Conservation (phyloP, 768 basidiomycete genomes). For the Favolaschia claudopus region DNA sequence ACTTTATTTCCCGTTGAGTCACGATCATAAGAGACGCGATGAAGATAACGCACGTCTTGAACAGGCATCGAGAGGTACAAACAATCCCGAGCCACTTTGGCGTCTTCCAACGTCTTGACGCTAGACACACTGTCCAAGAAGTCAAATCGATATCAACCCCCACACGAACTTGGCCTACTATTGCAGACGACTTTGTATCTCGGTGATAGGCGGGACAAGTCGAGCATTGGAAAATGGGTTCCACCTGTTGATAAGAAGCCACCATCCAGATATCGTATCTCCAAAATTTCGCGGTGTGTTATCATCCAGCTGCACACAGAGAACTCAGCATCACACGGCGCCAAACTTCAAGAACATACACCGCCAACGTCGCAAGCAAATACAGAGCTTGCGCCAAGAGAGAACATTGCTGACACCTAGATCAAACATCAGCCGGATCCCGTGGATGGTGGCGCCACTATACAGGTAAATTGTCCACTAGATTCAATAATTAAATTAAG, state of each 20-base stretch:
- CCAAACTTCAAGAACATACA: slow-evolving; percentile 49
- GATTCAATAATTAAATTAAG: slow-evolving; percentile 10
- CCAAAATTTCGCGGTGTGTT: slow-evolving; percentile 95
- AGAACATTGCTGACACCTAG: slow-evolving; percentile 90
- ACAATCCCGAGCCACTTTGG: slow-evolving; percentile 89
- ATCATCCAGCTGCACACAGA: slow-evolving; percentile 75
- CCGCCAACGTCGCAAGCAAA: slow-evolving; percentile 95
- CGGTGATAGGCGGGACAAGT: slow-evolving; percentile 86
- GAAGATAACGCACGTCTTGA: slow-evolving; percentile 66
- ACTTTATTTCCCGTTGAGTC: slow-evolving; percentile 54
- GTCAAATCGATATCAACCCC: background rate
- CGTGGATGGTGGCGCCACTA: slow-evolving; percentile 29
- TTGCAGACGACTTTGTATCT: slow-evolving; percentile 92
- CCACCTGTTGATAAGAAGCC: slow-evolving; percentile 92
- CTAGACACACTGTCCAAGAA: slow-evolving; percentile 79
- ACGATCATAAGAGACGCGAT: background rate
- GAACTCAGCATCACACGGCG: background rate
- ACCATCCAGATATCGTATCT: slow-evolving; percentile 95
- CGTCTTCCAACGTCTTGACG: slow-evolving; percentile 93
- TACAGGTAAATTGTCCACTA: slow-evolving; percentile 92
- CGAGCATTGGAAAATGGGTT: slow-evolving; percentile 86
- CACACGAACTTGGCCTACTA: slow-evolving; percentile 67
- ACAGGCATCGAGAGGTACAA: slow-evolving; percentile 96
- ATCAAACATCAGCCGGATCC: slow-evolving; percentile 6
- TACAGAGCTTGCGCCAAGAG: slow-evolving; percentile 88